These are phyloP conservation scores for Dendryphion nanum DNA, from an alignment of 2,329 filamentous ascomycete genomes.

Conservation along the genomic window DNA sequence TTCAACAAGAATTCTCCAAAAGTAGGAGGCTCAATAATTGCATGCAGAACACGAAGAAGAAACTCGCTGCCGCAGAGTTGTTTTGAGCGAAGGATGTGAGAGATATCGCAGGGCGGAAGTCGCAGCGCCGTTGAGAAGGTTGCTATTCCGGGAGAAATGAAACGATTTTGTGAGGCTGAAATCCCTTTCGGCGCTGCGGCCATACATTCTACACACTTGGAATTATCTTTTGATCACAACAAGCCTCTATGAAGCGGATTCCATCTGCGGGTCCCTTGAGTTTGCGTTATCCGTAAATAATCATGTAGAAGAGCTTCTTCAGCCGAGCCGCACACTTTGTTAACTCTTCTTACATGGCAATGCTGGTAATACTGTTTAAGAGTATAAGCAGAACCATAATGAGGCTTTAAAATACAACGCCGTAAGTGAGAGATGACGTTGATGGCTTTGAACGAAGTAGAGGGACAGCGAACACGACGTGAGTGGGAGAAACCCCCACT, in stretches of 20 bases:
- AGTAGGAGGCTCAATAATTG: constrained; percentile 52
- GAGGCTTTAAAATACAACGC: too few species aligned
- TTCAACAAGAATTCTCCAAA: constrained; percentile 51
- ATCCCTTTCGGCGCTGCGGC: constrained; percentile 21
- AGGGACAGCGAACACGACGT: too few species aligned
- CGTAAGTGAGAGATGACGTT: too few species aligned
- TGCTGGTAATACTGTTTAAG: too few species aligned
- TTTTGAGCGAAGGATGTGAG: constrained; percentile 46
- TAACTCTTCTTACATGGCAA: constrained; percentile 12
- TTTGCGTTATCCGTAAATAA: constrained; percentile 40
- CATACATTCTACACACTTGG: constrained; percentile 39
- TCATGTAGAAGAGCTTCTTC: constrained; percentile 40
- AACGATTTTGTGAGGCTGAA: constrained; percentile 43
- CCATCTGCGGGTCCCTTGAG: constrained; percentile 41
- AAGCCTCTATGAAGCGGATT: constrained; percentile 52
- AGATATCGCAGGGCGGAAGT: constrained; percentile 38
- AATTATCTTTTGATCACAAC: constrained; percentile 41
- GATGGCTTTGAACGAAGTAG: too few species aligned
- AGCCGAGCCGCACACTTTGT: constrained; percentile 31
- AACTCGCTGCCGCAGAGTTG: constrained; percentile 52
- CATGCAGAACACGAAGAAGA: constrained; percentile 47
- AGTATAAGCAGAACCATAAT: too few species aligned
- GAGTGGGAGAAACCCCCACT: too few species aligned
- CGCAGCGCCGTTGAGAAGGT: constrained; percentile 46
- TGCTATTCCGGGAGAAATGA: constrained; percentile 42